Percentiles rank a stretch among this genome's conserved stretches.
phyloP scores from a whole-genome alignment of 2,329 filamentous ascomycete species.

The Macrophomina phaseolina region DNA sequence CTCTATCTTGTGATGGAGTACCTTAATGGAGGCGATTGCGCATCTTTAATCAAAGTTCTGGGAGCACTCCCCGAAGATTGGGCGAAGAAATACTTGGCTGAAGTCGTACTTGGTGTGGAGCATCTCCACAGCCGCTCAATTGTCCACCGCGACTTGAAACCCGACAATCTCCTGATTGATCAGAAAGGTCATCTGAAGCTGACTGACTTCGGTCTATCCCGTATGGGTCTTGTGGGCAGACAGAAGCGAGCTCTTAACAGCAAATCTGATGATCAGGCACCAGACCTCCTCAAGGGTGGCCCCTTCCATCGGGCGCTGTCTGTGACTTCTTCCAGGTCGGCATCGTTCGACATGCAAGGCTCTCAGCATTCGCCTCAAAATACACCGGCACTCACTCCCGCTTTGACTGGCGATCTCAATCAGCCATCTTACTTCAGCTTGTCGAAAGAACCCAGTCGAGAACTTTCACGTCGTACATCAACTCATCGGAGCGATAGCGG shows the following conservation, averaged over 20 bases:
- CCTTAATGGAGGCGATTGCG: slow-evolving; percentile 95
- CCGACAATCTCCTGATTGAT: slow-evolving; percentile 96
- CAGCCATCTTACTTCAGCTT: slow-evolving; percentile 95
- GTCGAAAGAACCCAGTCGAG: slow-evolving; percentile 64
- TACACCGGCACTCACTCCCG: slow-evolving; percentile 87
- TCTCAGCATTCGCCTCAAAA: slow-evolving; percentile 75
- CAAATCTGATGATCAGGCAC: slow-evolving; percentile 79
- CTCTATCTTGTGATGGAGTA: slow-evolving; percentile 99
- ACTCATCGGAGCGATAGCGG: slow-evolving; percentile 90
- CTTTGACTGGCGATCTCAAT: slow-evolving; percentile 67
- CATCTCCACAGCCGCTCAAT: slow-evolving; percentile 94
- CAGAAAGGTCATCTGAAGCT: slow-evolving; percentile 95
- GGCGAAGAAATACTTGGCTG: slow-evolving; percentile 96
- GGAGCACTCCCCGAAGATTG: slow-evolving; percentile 94
- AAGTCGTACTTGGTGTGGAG: slow-evolving; percentile 95
- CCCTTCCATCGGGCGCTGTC: slow-evolving; percentile 87
- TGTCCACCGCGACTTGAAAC: slow-evolving; percentile 95
- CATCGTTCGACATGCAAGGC: slow-evolving; percentile 88
- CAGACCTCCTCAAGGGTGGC: slow-evolving; percentile 89
- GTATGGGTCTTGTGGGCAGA: slow-evolving; percentile 95
- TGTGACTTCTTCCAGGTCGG: slow-evolving; percentile 86
- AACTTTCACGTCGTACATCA: slow-evolving; percentile 71
- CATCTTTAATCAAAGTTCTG: slow-evolving; percentile 92
- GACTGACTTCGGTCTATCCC: slow-evolving; percentile 95
- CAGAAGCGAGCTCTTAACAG: slow-evolving; percentile 90